Percentiles rank a stretch among this genome's conserved stretches.
These are phyloP conservation scores for Collybiopsis luxurians DNA, from an alignment of 768 basidiomycete species.

Conservation along the genomic window DNA sequence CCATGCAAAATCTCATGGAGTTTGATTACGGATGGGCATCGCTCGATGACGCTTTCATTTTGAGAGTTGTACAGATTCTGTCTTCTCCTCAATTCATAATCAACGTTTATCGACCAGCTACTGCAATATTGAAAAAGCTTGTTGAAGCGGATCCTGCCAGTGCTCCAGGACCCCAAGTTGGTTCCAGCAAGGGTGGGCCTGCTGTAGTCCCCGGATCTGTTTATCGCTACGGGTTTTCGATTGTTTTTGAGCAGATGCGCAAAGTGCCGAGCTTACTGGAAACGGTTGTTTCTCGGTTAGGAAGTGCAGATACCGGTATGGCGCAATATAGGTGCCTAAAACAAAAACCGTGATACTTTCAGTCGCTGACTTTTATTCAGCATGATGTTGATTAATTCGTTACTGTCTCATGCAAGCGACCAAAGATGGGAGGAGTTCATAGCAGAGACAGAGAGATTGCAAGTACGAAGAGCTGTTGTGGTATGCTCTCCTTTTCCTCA, in stretches of 20 bases:
- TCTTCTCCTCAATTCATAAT: slow-evolving; percentile 74
- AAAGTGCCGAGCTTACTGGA: slow-evolving; percentile 69
- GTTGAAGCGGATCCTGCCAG: slow-evolving; percentile 82
- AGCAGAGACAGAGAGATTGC: slow-evolving; percentile 67
- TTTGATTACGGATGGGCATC: slow-evolving; percentile 78
- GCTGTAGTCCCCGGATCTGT: slow-evolving; percentile 63
- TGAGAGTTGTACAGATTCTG: slow-evolving; percentile 74
- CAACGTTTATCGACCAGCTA: slow-evolving; percentile 91
- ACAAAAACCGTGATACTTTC: background rate
- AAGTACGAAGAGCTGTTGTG: slow-evolving; percentile 78
- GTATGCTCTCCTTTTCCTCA: slow-evolving; percentile 39
- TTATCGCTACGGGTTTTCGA: slow-evolving; percentile 80
- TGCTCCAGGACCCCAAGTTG: slow-evolving; percentile 57
- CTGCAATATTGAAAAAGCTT: slow-evolving; percentile 84
- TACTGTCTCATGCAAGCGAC: slow-evolving; percentile 78
- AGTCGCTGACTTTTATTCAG: slow-evolving; percentile 32
- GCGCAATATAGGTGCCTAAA: slow-evolving; percentile 69
- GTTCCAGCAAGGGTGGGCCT: slow-evolving; percentile 59
- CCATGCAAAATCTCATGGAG: slow-evolving; percentile 88
- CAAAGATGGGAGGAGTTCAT: slow-evolving; percentile 78
- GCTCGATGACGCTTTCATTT: slow-evolving; percentile 72
- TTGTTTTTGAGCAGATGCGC: slow-evolving; percentile 81
- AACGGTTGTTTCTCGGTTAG: slow-evolving; percentile 77
- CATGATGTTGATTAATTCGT: slow-evolving; percentile 88
- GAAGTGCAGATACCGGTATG: slow-evolving; percentile 83